Conservation (phyloP, 495 filamentous ascomycete genomes). For the Lineolata rhizophorae region DNA sequence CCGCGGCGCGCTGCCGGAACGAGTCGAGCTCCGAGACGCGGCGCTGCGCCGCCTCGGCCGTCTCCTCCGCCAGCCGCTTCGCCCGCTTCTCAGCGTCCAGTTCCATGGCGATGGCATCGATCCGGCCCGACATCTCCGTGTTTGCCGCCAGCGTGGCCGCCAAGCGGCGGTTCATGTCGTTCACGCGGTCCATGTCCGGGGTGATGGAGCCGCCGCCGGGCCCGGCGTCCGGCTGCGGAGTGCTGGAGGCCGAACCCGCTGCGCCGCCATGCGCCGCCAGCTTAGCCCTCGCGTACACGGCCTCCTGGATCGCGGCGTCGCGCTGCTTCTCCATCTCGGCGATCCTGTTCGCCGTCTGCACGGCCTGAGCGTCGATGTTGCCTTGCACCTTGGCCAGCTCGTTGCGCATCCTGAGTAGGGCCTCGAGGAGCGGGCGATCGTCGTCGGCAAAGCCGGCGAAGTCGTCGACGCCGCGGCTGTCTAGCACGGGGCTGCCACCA, state of each 20-base stretch:
- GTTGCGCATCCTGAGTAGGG: constrained; percentile 69
- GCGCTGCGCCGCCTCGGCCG: constrained; percentile 57
- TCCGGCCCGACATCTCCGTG: constrained; percentile 45
- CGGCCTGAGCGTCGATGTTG: constrained; percentile 67
- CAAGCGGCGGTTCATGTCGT: constrained; percentile 61
- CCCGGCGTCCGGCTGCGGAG: constrained; percentile 40
- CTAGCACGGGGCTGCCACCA: constrained; percentile 46
- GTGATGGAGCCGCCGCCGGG: constrained; percentile 32
- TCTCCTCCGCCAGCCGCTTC: constrained; percentile 71
- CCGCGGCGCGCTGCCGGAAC: constrained; percentile 57
- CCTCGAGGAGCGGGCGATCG: constrained; percentile 79
- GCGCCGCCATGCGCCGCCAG: constrained; percentile 51
- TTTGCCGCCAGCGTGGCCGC: constrained; percentile 59
- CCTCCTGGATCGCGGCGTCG: constrained; percentile 78
- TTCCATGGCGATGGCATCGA: constrained; percentile 44
- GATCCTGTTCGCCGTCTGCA: constrained; percentile 65
- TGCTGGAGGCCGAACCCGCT: constrained; percentile 36
- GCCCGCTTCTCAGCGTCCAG: constrained; percentile 61
- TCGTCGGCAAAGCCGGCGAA: constrained; percentile 79
- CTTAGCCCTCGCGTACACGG: constrained; percentile 84
- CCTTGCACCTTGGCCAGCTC: constrained; percentile 69
- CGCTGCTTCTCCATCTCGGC: constrained; percentile 84
- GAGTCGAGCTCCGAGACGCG: constrained; percentile 61
- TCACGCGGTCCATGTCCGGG: constrained; percentile 37
- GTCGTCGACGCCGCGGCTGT: constrained; percentile 49